Conservation (phyloP, 352 stramenopile genomes). For the Globisporangium barbulae region DNA sequence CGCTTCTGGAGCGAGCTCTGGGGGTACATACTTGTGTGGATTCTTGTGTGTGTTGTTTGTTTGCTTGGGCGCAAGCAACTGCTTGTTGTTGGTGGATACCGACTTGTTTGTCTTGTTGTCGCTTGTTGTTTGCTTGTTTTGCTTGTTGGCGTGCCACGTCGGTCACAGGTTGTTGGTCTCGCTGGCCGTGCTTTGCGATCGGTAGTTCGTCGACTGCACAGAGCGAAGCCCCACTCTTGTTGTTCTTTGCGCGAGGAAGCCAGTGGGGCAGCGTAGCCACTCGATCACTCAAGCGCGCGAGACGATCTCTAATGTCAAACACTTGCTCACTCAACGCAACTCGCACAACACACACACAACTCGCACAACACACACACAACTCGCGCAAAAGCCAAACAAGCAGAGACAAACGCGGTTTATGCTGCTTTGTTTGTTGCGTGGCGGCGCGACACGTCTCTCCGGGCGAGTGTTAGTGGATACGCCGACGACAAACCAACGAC, state of each 20-base stretch:
- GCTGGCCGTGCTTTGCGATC: slow-evolving; percentile 10
- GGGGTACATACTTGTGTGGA: slow-evolving; percentile 13
- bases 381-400: background rate
- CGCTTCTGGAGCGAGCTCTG: slow-evolving; percentile 40
- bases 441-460: slow-evolving; percentile 9
- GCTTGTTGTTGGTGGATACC: background rate
- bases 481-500: slow-evolving; percentile 4
- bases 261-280: background rate
- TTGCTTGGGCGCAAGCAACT: background rate
- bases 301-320: background rate
- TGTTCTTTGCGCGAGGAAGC: background rate
- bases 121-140: slow-evolving; percentile 4
- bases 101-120: slow-evolving; percentile 3
- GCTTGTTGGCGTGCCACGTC: slow-evolving; percentile 5
- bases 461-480: slow-evolving; percentile 2
- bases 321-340: background rate
- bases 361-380: background rate
- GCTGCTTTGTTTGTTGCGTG: background rate
- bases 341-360: background rate
- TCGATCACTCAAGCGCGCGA: background rate
- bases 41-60: slow-evolving; percentile 3
- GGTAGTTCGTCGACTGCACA: slow-evolving; percentile 3
- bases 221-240: slow-evolving; percentile 1
- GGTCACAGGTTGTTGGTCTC: background rate
- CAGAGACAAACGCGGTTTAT: background rate